These are phyloP conservation scores for Tylopilus cervinicoccineus DNA, from an alignment of 768 basidiomycete species.

Conservation along the genomic window DNA sequence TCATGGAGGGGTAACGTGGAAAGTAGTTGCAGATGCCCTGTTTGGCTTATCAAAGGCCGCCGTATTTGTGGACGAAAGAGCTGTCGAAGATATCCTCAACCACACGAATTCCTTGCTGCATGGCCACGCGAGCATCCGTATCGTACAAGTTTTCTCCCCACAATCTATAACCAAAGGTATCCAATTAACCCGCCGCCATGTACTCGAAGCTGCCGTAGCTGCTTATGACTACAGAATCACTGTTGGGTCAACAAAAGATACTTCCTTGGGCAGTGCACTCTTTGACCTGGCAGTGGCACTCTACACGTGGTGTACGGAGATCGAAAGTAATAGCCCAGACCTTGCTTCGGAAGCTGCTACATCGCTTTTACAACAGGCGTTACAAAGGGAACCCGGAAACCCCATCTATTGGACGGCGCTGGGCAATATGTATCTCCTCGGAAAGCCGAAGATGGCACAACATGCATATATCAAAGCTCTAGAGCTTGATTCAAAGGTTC, in stretches of 20 bases:
- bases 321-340: conserved; percentile 16
- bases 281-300: conserved; percentile 72
- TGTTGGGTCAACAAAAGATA: conserved; percentile 50
- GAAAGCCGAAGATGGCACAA: conserved; percentile 72
- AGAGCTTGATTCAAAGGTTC: conserved; percentile 80
- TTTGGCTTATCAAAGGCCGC: conserved; percentile 57
- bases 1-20: conserved; percentile 78
- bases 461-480: conserved; percentile 89
- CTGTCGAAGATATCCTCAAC: conserved; percentile 33
- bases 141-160: conserved; percentile 39
- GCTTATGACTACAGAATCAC: conserved; percentile 61
- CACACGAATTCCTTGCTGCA: conserved; percentile 38
- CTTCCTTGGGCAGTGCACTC: conserved; percentile 54
- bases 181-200: conserved; percentile 31
- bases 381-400: conserved; percentile 70
- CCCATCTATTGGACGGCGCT: conserved; percentile 79
- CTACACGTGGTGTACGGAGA: conserved; percentile 42
- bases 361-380: conserved; percentile 61
- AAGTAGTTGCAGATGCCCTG: conserved; percentile 72
- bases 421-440: conserved; percentile 65
- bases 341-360: conserved; percentile 40
- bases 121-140: conserved; percentile 37
- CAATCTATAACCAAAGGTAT: conserved; percentile 24
- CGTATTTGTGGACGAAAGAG: conserved; percentile 43
- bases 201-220: conserved; percentile 50